Evolutionary conservation across 2,329 filamentous ascomycete species (phyloP), one percentile per base, ranked within the genome.

Genomic region (Drechslerella dactyloides): DNA sequence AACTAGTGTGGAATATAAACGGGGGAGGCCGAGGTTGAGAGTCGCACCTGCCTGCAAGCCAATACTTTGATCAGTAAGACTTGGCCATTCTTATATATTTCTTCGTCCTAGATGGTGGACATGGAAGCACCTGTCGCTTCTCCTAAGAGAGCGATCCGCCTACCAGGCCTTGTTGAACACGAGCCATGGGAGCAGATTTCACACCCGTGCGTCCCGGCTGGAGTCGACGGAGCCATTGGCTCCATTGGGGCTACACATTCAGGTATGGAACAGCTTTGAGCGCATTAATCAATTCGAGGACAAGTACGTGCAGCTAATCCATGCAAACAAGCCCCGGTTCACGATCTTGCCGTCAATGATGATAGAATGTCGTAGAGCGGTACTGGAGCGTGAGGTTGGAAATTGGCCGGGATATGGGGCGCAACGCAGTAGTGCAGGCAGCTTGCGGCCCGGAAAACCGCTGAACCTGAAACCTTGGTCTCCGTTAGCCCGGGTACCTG

Each of bases 391-490:
- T 52, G 56, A 62, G 44, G 23, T 23, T 48, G 46, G 50, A 55
- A 51, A 50, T 55, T 44, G 44, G 54, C 59, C 54, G 37, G 7
- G 30, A 42, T 48, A 40, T 50, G 35, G 52, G 30, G 24, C 37
- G 13, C 66, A 70, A 70, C 59, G 53, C 66, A 70, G 50, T 33
- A n/a, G 40, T 10, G 65, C 37, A 46, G 52, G 27, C 37, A 2
- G 52, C 37, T 30, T 40, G 65, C 68, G 68, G 68, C 50, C 68
- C 68, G 68, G 23, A 44, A 57, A 58, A 63, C 68, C 68, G 66
- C 63, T 44, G 42, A 65, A 72, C 50, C 55, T 72, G 59, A 72
- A 72, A 72, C 68, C 56, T 37, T 46, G 50, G 65, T 33, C 55
- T 72, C 50, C 55, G 59, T 72, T 65, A 46, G 59, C 42, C 59